These are phyloP conservation scores for Trypanosoma mega DNA, from an alignment of 208 protist species.

Conservation along the genomic window DNA sequence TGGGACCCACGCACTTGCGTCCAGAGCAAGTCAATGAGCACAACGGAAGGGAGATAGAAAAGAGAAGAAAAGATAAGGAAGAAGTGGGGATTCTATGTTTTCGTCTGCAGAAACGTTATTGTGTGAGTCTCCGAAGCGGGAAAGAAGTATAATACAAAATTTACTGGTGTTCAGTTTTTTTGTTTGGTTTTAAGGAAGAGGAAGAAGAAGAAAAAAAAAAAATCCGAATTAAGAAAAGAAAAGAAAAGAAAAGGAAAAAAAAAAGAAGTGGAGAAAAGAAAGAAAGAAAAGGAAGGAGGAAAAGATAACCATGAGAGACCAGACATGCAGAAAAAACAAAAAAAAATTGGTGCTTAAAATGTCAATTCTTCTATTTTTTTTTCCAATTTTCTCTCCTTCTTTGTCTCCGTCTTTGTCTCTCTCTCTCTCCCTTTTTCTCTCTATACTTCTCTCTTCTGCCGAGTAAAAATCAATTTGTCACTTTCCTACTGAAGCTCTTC, in stretches of 20 bases:
- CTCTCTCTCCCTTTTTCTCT: not conserved
- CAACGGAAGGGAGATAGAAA: no score
- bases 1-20: no score
- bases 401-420: slow-evolving; percentile 1
- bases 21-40: no score
- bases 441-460: not conserved
- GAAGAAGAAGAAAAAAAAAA: not conserved
- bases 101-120: no score
- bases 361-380: not conserved
- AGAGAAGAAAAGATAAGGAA: no score
- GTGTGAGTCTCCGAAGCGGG: no score
- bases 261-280: not conserved
- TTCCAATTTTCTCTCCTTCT: slow-evolving; percentile 4
- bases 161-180: no score
- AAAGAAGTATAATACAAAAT: no score
- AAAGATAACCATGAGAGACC: not conserved
- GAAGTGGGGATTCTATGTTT: no score
- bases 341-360: not conserved
- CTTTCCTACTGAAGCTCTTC: no score
- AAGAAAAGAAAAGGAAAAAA: not conserved
- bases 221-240: slow-evolving; percentile 1
- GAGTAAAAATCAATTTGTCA: no score
- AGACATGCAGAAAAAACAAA: not conserved
- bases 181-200: not conserved
- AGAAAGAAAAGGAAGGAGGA: not conserved